Evolutionary conservation across 768 basidiomycete species (phyloP).

Genomic region (Pluteus cervinus): DNA sequence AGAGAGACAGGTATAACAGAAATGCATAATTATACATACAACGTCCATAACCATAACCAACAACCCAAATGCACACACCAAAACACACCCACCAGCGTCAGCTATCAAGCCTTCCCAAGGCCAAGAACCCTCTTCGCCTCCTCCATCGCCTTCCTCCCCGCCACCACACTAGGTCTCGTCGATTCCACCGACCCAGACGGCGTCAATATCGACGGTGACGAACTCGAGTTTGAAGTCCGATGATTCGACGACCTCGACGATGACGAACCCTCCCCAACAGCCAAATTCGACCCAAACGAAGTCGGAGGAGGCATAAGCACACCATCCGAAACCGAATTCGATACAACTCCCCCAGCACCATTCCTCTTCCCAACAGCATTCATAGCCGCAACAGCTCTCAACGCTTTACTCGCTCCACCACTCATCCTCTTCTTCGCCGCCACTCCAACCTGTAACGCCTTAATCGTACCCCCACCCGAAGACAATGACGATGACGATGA

Average conservation of each 20-base stretch:
- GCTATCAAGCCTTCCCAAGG: constrained; percentile 22
- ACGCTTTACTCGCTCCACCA: constrained; percentile 42
- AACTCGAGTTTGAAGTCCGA: too few relatives aligned
- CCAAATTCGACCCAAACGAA: too few relatives aligned
- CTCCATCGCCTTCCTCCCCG: constrained; percentile 42
- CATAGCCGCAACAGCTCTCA: constrained; percentile 58
- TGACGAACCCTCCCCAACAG: constrained; percentile 10
- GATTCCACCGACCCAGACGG: constrained; percentile 10
- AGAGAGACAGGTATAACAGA: too few relatives aligned
- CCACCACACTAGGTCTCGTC: constrained; percentile 36
- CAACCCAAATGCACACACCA: not conserved
- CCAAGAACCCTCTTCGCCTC: constrained; percentile 41
- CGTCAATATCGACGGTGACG: not conserved
- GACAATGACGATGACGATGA: constrained; percentile 4
- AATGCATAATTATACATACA: too few relatives aligned
- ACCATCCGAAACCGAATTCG: too few relatives aligned
- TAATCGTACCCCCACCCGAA: constrained; percentile 7
- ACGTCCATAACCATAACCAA: too few relatives aligned
- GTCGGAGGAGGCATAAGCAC: too few relatives aligned
- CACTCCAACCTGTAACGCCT: constrained; percentile 1
- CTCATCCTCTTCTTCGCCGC: constrained; percentile 39
- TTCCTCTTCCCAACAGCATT: constrained; percentile 35
- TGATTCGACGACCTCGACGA: constrained; percentile 1
- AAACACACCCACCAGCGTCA: too few relatives aligned
- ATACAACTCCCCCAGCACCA: constrained; percentile 7